Evolutionary conservation across 2,329 filamentous ascomycete species (phyloP).

Genomic region (Akanthomyces lecanii): DNA sequence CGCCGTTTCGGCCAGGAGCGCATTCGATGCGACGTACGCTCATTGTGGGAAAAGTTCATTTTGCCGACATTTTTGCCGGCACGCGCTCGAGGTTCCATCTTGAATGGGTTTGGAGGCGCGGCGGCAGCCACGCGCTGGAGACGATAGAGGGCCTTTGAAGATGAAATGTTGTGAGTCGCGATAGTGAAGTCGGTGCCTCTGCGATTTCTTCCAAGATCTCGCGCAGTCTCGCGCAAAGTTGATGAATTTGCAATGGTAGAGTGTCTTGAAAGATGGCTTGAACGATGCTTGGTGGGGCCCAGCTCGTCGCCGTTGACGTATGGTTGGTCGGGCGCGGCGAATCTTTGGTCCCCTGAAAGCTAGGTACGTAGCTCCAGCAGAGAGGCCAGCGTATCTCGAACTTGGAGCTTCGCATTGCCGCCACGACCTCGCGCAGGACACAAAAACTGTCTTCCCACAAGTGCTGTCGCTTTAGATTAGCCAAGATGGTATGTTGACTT

Average conservation of each 20-base stretch:
- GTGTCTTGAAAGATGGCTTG: conserved; percentile 11
- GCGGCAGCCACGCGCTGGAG: neutral
- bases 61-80: conserved; percentile 77
- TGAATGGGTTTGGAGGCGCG: conserved; percentile 1
- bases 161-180: neutral
- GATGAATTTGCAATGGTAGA: neutral
- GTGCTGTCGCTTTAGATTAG: neutral
- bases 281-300: conserved; percentile 6
- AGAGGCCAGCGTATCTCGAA: conserved; percentile 13
- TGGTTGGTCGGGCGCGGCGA: conserved; percentile 28
- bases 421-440: neutral
- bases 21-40: conserved; percentile 49
- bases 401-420: neutral
- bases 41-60: conserved; percentile 71
- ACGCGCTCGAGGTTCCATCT: conserved; percentile 71
- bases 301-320: conserved; percentile 5
- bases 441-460: neutral
- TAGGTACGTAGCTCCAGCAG: conserved; percentile 2
- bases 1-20: neutral
- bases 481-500: conserved; percentile 26
- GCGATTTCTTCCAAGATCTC: neutral
- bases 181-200: neutral
- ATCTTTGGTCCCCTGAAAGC: conserved; percentile 32
- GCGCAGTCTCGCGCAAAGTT: neutral
- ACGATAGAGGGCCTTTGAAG: neutral